Evolutionary conservation across 352 stramenopile genomes (phyloP), one percentile per base, ranked within the genome.

Genomic region (Globisporangium ultimum): DNA sequence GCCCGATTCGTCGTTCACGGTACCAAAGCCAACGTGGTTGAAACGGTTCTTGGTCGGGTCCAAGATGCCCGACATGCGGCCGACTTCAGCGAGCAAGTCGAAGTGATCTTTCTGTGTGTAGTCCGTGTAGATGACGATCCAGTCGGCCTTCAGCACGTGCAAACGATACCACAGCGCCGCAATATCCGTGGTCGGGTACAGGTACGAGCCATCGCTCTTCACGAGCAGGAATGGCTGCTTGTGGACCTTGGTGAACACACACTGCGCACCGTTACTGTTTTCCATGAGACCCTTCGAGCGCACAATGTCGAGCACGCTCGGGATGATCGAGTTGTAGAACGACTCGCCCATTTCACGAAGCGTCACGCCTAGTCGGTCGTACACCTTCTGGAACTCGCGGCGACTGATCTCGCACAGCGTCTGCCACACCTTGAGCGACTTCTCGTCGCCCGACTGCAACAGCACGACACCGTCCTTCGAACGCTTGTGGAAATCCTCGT

Each of bases 381-480:
- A 95, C 53, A 95, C 84, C 64, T 92, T 90, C 63, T 93, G 81
- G 67, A 89, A 95, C 63, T 93, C 84, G 42, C 81, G 82, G 50
- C 86, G 86, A 62, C 79, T 91, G 58, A 92, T 90, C 14, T 92
- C 86, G 51, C 86, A 95, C 58, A 95, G 60, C 52, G 77, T 91
- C 36, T 69, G 81, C 86, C 86, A 95, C 38, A 91, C 84, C 60
- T 92, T 89, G 60, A 76, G 82, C 32, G 84, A 91, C 58, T 90
- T 83, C 21, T 78, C 68, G 50, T 95, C 74, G 45, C 71, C 98
- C 64, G 76, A 99, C 91, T 99, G 97, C 20, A 99, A 78, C 38
- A 95, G 78, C 51, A 99, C 98, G 49, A 99, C 97, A 69, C 98
- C 98, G 49, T 97, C 73, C 64, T 98, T 98, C 24, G 94, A 95